Evolutionary conservation across 1,284 basidiomycete genomes (phyloP).

Genomic region (Chiua sp.): DNA sequence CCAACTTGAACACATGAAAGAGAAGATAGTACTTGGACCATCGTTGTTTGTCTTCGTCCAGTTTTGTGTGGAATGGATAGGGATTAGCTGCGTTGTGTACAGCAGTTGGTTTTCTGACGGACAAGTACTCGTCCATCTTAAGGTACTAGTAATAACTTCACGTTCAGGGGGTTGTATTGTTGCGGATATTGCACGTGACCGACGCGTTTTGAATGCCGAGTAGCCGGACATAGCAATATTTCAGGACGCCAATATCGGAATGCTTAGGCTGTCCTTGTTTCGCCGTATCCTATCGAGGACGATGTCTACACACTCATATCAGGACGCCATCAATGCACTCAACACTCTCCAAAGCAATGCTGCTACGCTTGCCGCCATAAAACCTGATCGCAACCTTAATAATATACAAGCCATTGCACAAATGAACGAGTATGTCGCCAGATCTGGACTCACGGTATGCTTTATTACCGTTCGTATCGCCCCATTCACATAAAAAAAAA

Average conservation of each 20-base stretch:
- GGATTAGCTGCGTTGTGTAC: conserved; percentile 17
- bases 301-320: conserved; percentile 61
- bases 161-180: conserved; percentile 2
- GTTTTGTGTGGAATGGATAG: conserved; percentile 18
- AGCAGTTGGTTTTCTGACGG: conserved; percentile 37
- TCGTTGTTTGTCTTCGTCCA: conserved; percentile 22
- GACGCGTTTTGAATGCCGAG: not conserved
- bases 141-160: too few relatives aligned
- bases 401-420: conserved; percentile 83
- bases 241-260: not conserved
- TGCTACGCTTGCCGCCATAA: conserved; percentile 84
- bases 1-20: too few relatives aligned
- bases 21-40: conserved; percentile 20
- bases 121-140: conserved; percentile 49
- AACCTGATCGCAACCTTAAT: conserved; percentile 75
- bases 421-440: conserved; percentile 88
- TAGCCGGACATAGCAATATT: not conserved
- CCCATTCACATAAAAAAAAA: too few relatives aligned
- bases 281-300: conserved; percentile 31
- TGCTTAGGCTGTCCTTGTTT: conserved; percentile 21
- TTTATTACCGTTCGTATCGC: conserved; percentile 3
- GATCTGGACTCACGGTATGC: conserved; percentile 86
- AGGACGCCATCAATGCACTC: conserved; percentile 85
- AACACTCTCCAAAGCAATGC: conserved; percentile 97
- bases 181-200: conserved; percentile 15